Conservation (phyloP, 2,329 filamentous ascomycete species). For the Hypocrella siamensis region DNA sequence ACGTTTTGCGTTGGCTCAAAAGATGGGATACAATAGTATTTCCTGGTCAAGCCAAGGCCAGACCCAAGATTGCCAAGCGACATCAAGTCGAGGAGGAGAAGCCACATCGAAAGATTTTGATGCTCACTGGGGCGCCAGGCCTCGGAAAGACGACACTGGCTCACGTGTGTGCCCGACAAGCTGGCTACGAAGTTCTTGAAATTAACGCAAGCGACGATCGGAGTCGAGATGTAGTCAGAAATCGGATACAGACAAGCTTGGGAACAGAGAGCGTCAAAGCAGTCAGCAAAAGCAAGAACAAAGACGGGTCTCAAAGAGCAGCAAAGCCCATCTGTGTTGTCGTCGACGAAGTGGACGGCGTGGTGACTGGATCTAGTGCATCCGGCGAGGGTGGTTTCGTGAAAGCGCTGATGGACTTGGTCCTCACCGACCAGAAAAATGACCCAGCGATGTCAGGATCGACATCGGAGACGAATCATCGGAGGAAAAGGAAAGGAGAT, state of each 20-base stretch:
- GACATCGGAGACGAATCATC: constrained; percentile 6
- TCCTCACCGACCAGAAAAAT: constrained; percentile 77
- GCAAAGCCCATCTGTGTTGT: constrained; percentile 84
- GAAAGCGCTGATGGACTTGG: constrained; percentile 83
- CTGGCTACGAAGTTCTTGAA: constrained; percentile 90
- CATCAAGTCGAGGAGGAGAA: constrained; percentile 49
- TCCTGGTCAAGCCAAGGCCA: constrained; percentile 52
- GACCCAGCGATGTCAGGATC: constrained; percentile 13
- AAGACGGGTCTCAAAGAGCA: constrained; percentile 45
- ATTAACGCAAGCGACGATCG: constrained; percentile 97
- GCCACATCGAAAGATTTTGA: constrained; percentile 70
- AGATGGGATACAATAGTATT: constrained; percentile 89
- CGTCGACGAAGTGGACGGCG: constrained; percentile 93
- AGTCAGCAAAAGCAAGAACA: constrained; percentile 43
- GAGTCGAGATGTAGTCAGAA: constrained; percentile 77
- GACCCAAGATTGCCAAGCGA: constrained; percentile 25
- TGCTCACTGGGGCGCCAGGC: constrained; percentile 83
- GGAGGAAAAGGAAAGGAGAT: constrained; percentile 61
- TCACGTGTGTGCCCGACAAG: constrained; percentile 88
- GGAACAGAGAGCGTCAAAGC: constrained; percentile 87
- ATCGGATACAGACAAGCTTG: constrained; percentile 77
- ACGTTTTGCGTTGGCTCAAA: constrained; percentile 87
- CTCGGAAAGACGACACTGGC: constrained; percentile 92
- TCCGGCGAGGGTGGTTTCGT: constrained; percentile 88
- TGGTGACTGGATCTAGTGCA: constrained; percentile 61